A percentile compares a stretch with the other conserved stretches of the same genome.
Evolutionary conservation across 352 stramenopile species (phyloP).

Genomic region (Phytopythium ostracodes): DNA sequence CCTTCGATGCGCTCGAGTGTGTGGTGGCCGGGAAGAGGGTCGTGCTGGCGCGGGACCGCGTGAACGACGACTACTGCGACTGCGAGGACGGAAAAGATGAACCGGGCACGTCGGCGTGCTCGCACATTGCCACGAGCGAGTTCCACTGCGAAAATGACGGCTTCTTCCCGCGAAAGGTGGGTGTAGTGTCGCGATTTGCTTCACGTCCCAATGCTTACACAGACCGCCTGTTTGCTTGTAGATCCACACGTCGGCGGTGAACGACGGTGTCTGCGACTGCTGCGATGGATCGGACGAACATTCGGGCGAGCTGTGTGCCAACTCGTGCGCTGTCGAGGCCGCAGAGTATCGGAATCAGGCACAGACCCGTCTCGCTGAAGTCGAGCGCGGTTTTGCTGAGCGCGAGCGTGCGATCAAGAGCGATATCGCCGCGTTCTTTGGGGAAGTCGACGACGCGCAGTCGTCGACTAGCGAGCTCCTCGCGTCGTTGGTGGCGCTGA

Average conservation of each 20-base stretch:
- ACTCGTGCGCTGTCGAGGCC: constrained; percentile 48
- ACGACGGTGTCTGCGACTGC: constrained; percentile 97
- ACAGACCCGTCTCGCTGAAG: constrained; percentile 28
- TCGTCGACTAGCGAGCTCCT: constrained; percentile 30
- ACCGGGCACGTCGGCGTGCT: constrained; percentile 79
- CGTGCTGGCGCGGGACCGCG: constrained; percentile 27
- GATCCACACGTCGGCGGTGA: constrained; percentile 80
- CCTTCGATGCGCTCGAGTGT: constrained; percentile 30
- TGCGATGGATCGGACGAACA: constrained; percentile 95
- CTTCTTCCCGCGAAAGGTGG: constrained; percentile 53
- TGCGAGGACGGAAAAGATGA: constrained; percentile 90
- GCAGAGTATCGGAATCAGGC: constrained; percentile 30
- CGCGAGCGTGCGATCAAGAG: constrained; percentile 34
- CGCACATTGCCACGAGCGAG: constrained; percentile 35
- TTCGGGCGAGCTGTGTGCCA: constrained; percentile 19
- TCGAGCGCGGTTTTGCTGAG: constrained; percentile 43
- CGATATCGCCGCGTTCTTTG: constrained; percentile 46
- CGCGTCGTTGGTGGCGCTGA: constrained; percentile 35
- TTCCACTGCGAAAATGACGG: constrained; percentile 79
- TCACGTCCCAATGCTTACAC: too few species aligned
- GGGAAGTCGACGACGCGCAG: constrained; percentile 20
- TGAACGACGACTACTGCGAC: constrained; percentile 95
- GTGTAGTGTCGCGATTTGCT: not conserved
- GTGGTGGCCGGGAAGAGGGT: constrained; percentile 21
- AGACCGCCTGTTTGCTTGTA: constrained; percentile 10